A percentile compares a stretch with the other conserved stretches of the same genome.
phyloP scores from a whole-genome alignment of 176 grass and related monocot species.

The Eremochloa ophiuroides region DNA sequence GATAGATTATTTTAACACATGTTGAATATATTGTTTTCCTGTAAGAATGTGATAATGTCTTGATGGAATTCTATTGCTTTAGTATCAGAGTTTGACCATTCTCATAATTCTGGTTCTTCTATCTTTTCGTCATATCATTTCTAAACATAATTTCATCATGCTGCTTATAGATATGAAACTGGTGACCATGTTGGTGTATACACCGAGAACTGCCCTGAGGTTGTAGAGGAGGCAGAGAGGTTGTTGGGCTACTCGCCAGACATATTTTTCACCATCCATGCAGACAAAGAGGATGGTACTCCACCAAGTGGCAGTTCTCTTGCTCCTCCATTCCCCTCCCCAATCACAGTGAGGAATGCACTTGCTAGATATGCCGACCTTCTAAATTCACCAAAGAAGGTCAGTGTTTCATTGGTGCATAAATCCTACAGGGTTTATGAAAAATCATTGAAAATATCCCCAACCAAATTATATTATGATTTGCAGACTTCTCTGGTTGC shows the following conservation, averaged over 20 bases:
- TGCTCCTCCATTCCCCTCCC: conserved; percentile 80
- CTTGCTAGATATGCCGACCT: conserved; percentile 89
- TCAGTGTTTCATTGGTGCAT: conserved; percentile 23
- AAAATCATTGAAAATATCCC: background rate
- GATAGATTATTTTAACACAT: background rate
- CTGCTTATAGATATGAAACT: conserved; percentile 71
- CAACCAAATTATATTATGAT: conserved; percentile 16
- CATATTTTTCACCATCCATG: conserved; percentile 82
- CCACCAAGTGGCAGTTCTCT: conserved; percentile 63
- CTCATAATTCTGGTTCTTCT: background rate
- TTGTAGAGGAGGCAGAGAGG: conserved; percentile 72
- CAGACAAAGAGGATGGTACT: conserved; percentile 83
- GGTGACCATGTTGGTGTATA: conserved; percentile 93
- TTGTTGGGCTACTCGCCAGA: conserved; percentile 69
- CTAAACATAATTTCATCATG: conserved; percentile 19
- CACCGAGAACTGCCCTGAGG: conserved; percentile 68
- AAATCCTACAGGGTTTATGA: background rate
- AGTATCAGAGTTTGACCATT: background rate
- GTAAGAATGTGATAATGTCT: background rate
- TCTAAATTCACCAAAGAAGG: conserved; percentile 97
- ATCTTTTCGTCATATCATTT: background rate
- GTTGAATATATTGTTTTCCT: background rate
- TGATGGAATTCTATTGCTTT: background rate
- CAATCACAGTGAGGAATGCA: conserved; percentile 66
- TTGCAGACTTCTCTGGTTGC: conserved; percentile 70